Evolutionary conservation across 2,329 filamentous ascomycete species (phyloP), one percentile per base, ranked within the genome.

Genomic region (Byssothecium circinans): DNA sequence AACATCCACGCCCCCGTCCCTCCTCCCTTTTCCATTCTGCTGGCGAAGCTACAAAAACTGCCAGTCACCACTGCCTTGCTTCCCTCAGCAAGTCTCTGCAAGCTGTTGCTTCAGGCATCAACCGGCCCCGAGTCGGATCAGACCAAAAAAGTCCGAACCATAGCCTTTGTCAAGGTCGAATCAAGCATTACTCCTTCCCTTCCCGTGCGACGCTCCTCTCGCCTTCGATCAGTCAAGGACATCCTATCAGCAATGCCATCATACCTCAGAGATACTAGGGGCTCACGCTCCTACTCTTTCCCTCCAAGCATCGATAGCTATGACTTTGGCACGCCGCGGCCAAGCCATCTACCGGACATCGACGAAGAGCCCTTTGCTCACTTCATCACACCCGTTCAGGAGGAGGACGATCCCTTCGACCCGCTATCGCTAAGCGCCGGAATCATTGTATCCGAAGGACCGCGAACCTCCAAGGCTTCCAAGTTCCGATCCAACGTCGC

Each of bases 351-450:
- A 2, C 68, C 67, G 12, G 68, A 73, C 46, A 74, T 74, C 46
- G 71, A 74, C 47, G 71, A 74, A 34, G 69, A 74, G 34, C 72
- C 72, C 6, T 74, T 74, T 49, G 65, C 70, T 25, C 72, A 74
- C 60, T 74, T 74, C 62, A 61, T 74, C 17, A 69, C 66, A 7
- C 72, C 72, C 2, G 59, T 74, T 42, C 57, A 56, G n/a, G 72
- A 74, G 33, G 71, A 73, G 17, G 71, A 73, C 30, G 68, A 72
- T 39, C 69, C 70, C 7, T 70, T 68, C 41, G 65, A 71, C 43
- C 61, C 56, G 3, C 49, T 70, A 23, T 62, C 68, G 14, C 55
- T 73, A 33, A 72, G 64, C 39, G 71, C 71, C 38, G 71, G 71
- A 45, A 74, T 74, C 53, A 59, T 68, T 41, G 45, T 58, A 15